Conservation (phyloP, 352 stramenopile species). For the Phytophthora nicotianae region DNA sequence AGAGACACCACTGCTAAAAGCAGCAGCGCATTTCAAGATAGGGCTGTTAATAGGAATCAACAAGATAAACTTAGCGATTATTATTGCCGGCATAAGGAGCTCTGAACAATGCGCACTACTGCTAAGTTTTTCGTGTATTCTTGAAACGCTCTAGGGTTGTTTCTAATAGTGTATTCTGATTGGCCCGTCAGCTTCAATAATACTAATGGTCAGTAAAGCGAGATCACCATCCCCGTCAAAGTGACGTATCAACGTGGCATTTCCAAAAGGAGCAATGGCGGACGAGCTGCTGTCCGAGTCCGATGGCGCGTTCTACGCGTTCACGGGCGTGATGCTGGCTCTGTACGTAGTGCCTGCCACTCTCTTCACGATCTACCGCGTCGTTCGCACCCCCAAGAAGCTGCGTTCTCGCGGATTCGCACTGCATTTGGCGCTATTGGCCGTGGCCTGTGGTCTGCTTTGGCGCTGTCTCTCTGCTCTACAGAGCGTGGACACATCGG, state of each 20-base stretch:
- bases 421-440: conserved; percentile 56
- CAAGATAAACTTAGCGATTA: neutral
- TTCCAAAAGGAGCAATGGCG: conserved; percentile 13
- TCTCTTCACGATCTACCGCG: conserved; percentile 59
- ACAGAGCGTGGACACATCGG: conserved; percentile 75
- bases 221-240: neutral
- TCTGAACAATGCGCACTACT: no score
- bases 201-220: conserved; percentile 2
- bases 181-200: neutral
- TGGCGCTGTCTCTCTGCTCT: conserved; percentile 63
- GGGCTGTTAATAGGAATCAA: neutral
- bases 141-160: neutral
- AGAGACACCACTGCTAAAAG: no score
- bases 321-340: conserved; percentile 78
- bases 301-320: conserved; percentile 85
- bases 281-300: conserved; percentile 56
- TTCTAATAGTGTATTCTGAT: neutral
- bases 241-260: neutral
- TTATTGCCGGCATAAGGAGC: neutral
- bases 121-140: no score
- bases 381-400: conserved; percentile 51
- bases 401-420: conserved; percentile 54
- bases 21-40: neutral
- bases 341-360: conserved; percentile 74
- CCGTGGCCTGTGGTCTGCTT: conserved; percentile 46